A percentile compares a stretch with the other conserved stretches of the same genome.
phyloP scores from a whole-genome alignment of 352 stramenopile genomes.

The Pythium phragmiticola region DNA sequence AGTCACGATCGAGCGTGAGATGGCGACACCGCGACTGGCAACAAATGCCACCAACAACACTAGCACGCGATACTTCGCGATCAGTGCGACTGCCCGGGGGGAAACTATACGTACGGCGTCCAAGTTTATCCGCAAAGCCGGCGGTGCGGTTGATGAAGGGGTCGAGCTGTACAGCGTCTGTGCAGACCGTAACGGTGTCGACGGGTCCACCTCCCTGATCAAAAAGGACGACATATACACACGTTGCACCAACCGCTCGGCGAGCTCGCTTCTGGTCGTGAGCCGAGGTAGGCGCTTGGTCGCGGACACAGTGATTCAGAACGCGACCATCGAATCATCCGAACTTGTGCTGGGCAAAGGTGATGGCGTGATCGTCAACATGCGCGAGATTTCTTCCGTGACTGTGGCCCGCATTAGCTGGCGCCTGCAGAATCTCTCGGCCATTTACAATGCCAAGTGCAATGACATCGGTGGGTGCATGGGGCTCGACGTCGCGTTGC shows the following conservation, averaged over 20 bases:
- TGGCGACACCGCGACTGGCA: neutral
- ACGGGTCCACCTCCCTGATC: neutral
- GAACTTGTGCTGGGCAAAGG: neutral
- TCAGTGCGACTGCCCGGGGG: neutral
- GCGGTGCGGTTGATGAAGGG: neutral
- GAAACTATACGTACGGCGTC: too few relatives aligned
- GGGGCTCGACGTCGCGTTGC: neutral
- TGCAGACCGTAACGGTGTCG: neutral
- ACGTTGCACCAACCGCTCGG: neutral
- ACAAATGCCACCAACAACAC: neutral
- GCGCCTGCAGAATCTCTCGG: neutral
- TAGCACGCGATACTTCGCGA: neutral
- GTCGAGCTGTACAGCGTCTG: neutral
- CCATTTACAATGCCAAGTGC: neutral
- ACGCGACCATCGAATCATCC: neutral
- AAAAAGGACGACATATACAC: too few relatives aligned
- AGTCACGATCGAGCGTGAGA: constrained; percentile 2
- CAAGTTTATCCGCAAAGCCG: too few relatives aligned
- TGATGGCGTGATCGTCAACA: neutral
- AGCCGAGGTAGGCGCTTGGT: neutral
- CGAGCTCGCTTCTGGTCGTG: neutral
- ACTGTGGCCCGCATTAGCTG: constrained; percentile 1
- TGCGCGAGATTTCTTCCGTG: neutral
- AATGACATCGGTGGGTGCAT: neutral
- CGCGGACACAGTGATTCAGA: neutral